phyloP scores from a whole-genome alignment of 257 asterid genomes.

The Jacaranda mimosifolia region DNA sequence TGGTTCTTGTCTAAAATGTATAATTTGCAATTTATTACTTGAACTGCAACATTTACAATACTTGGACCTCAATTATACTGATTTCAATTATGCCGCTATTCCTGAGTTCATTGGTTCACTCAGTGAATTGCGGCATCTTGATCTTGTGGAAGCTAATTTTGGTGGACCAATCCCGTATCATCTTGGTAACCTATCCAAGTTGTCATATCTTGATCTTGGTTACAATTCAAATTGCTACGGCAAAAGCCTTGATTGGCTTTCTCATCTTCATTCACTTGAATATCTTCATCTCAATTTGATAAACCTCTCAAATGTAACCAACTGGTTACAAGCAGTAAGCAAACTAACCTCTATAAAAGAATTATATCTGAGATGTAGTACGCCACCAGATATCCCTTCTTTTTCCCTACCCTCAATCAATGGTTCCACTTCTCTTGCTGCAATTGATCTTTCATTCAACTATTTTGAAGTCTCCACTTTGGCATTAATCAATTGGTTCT shows the following conservation, averaged over 20 bases:
- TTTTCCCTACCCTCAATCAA: neutral
- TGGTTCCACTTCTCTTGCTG: conserved; percentile 14
- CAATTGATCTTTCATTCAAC: conserved; percentile 27
- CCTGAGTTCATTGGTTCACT: conserved; percentile 14
- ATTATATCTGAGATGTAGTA: neutral
- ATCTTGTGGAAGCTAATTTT: neutral
- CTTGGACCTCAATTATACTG: neutral
- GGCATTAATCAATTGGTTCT: neutral
- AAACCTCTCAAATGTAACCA: conserved; percentile 16
- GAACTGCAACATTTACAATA: neutral
- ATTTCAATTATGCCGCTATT: neutral
- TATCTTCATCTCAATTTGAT: conserved; percentile 20
- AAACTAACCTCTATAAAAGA: conserved; percentile 7
- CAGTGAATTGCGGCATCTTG: neutral
- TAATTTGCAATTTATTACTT: neutral
- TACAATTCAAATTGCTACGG: neutral
- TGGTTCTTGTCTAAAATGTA: neutral
- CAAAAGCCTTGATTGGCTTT: conserved; percentile 34
- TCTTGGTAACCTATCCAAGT: conserved; percentile 19
- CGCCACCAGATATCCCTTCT: neutral
- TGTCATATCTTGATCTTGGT: conserved; percentile 28
- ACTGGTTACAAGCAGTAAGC: conserved; percentile 32
- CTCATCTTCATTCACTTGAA: conserved; percentile 15
- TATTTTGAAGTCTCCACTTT: conserved; percentile 11
- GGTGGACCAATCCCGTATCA: neutral